Conservation (phyloP, 495 filamentous ascomycete species). For the Penicillium chermesinum region DNA sequence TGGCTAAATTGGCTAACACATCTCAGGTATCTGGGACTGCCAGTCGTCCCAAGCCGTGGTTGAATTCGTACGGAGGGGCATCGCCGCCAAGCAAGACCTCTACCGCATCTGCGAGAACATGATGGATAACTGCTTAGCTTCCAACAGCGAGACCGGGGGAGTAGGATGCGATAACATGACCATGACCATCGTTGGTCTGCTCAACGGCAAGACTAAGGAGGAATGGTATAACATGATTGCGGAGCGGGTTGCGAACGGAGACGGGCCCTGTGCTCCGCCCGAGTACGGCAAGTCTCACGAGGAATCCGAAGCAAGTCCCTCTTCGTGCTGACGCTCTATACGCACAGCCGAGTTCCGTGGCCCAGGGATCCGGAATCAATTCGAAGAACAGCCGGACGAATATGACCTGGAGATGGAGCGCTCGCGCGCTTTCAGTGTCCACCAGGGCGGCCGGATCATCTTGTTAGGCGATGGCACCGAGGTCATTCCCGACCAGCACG, state of each 20-base stretch:
- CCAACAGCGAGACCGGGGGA: conserved; percentile 94
- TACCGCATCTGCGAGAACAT: conserved; percentile 97
- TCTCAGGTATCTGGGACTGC: conserved; percentile 95
- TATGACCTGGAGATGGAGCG: conserved; percentile 80
- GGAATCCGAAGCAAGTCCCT: conserved; percentile 38
- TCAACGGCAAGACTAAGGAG: conserved; percentile 87
- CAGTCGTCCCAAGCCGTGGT: conserved; percentile 96
- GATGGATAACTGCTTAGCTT: conserved; percentile 99
- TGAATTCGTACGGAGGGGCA: conserved; percentile 93
- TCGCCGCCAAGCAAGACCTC: conserved; percentile 90
- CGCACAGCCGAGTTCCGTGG: conserved; percentile 90
- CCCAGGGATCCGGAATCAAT: conserved; percentile 73
- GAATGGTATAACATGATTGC: conserved; percentile 97
- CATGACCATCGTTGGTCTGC: conserved; percentile 84
- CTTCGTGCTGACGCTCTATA: conserved; percentile 45
- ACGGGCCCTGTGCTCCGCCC: conserved; percentile 96
- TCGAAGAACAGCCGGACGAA: conserved; percentile 88
- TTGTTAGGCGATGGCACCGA: conserved; percentile 92
- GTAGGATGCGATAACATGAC: conserved; percentile 99
- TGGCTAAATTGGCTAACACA: too few species aligned
- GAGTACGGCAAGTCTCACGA: conserved; percentile 90
- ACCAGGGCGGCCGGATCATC: conserved; percentile 79
- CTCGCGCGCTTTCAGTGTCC: conserved; percentile 54
- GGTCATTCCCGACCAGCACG: conserved; percentile 76
- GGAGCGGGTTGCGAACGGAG: conserved; percentile 89